phyloP scores from a whole-genome alignment of 805 yeast genomes.

The Saturnispora serradocipensis region DNA sequence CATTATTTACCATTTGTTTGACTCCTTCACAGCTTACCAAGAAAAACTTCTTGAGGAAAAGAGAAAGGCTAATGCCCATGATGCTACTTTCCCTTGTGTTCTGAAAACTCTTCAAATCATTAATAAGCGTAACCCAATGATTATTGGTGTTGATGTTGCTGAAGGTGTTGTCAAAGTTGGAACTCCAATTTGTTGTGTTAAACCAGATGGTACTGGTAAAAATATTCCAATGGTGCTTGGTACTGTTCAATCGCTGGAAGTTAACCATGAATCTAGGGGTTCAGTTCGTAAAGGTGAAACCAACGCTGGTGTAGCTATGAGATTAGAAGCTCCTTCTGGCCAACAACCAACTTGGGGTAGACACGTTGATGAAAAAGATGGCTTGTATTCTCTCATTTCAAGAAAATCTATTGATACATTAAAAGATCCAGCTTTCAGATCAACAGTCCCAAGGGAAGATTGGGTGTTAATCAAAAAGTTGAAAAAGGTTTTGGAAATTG shows the following conservation, averaged over 20 bases:
- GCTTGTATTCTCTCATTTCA: slow-evolving; percentile 78
- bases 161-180: slow-evolving; percentile 89
- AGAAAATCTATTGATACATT: slow-evolving; percentile 93
- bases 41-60: slow-evolving; percentile 77
- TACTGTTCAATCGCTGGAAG: slow-evolving; percentile 86
- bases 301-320: slow-evolving; percentile 96
- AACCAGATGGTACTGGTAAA: slow-evolving; percentile 70
- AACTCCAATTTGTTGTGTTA: slow-evolving; percentile 93
- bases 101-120: slow-evolving; percentile 90
- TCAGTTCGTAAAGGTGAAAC: slow-evolving; percentile 90
- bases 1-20: slow-evolving; percentile 92
- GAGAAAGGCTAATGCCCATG: slow-evolving; percentile 78
- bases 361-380: slow-evolving; percentile 91
- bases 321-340: slow-evolving; percentile 85
- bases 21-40: slow-evolving; percentile 89
- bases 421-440: slow-evolving; percentile 97
- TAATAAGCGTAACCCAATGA: slow-evolving; percentile 98
- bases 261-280: slow-evolving; percentile 79
- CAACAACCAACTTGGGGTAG: slow-evolving; percentile 99
- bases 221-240: slow-evolving; percentile 69
- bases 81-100: slow-evolving; percentile 92
- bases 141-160: slow-evolving; percentile 93
- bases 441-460: slow-evolving; percentile 86
- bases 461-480: slow-evolving; percentile 87
- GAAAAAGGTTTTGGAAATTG: slow-evolving; percentile 79